These are phyloP conservation scores for Cutaneotrichosporon spelunceum DNA, from an alignment of 1,284 basidiomycete genomes.

Conservation along the genomic window DNA sequence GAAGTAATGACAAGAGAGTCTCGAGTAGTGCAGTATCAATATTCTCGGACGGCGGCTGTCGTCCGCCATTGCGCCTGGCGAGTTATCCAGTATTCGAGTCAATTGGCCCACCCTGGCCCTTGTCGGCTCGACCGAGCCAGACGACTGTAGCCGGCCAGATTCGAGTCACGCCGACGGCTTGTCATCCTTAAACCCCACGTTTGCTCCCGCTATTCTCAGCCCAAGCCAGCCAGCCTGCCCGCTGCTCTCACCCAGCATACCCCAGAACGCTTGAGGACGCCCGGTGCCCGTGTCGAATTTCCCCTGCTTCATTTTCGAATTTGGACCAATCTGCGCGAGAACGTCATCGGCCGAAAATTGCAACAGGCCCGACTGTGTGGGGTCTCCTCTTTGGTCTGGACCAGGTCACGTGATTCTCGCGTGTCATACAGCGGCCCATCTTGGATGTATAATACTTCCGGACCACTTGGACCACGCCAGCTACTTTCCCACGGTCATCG, in stretches of 20 bases:
- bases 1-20: background rate
- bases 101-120: background rate
- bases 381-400: too few species aligned
- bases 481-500: too few species aligned
- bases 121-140: background rate
- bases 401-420: too few species aligned
- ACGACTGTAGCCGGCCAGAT: background rate
- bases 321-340: background rate
- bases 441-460: too few species aligned
- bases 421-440: too few species aligned
- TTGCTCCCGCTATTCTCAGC: background rate
- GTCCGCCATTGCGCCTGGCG: background rate
- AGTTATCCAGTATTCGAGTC: background rate
- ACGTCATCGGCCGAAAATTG: slow-evolving; percentile 1
- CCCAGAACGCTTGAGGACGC: background rate
- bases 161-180: slow-evolving; percentile 4
- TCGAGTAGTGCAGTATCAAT: background rate
- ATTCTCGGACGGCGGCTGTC: background rate
- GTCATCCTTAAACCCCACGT: background rate
- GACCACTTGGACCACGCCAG: background rate
- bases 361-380: background rate
- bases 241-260: background rate
- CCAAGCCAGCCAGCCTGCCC: background rate
- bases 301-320: slow-evolving; percentile 3
- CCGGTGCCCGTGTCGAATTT: background rate